phyloP scores from a whole-genome alignment of 2,329 filamentous ascomycete genomes.

The Calonectria ilicicola region DNA sequence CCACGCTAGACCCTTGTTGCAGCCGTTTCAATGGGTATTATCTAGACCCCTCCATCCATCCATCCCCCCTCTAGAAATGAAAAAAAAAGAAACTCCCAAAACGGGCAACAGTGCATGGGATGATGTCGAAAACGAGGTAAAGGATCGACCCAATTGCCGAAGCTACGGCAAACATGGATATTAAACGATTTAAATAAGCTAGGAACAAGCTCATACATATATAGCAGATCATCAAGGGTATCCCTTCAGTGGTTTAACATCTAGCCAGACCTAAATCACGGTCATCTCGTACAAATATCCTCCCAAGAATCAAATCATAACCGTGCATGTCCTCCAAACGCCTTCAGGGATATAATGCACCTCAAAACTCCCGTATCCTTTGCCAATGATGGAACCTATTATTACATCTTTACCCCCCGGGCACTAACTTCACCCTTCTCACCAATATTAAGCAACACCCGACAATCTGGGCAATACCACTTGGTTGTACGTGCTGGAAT shows the following conservation, averaged over 20 bases:
- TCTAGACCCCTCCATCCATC: neutral
- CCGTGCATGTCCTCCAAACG: constrained; percentile 6
- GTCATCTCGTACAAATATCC: neutral
- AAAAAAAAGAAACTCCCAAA: neutral
- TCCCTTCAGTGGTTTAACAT: neutral
- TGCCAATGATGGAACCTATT: neutral
- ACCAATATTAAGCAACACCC: constrained; percentile 71
- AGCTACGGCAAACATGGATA: too few species aligned
- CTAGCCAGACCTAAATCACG: neutral
- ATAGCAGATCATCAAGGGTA: constrained; percentile 7
- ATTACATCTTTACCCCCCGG: constrained; percentile 63
- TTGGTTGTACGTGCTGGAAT: constrained; percentile 80
- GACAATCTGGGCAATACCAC: constrained; percentile 87
- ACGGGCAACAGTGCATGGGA: neutral
- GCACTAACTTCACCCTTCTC: constrained; percentile 73
- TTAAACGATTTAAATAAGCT: neutral
- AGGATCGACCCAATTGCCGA: neutral
- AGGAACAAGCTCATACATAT: neutral
- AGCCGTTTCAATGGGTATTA: neutral
- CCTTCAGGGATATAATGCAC: constrained; percentile 2
- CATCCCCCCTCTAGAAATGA: too few species aligned
- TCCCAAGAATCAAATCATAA: neutral
- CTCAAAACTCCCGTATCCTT: constrained; percentile 23
- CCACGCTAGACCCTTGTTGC: neutral
- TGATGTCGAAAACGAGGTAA: neutral